phyloP scores from a whole-genome alignment of 2,329 filamentous ascomycete genomes.

The Phyllosticta citribraziliensis region DNA sequence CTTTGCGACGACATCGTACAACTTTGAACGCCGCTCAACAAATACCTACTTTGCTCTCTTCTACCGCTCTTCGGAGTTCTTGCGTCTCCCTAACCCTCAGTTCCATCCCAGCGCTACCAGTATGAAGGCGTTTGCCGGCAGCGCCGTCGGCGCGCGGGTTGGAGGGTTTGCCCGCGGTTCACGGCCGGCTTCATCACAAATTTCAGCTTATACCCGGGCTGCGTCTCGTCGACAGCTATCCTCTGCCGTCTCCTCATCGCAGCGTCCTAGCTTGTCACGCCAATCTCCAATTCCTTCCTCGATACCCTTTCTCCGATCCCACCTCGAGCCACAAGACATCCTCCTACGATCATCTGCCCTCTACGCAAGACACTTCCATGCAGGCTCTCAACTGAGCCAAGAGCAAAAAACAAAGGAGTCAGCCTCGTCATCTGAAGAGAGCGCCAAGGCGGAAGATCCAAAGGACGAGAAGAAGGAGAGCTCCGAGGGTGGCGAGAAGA shows the following conservation, averaged over 20 bases:
- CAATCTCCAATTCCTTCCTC: conserved; percentile 17
- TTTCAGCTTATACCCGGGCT: conserved; percentile 35
- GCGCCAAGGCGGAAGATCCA: conserved; percentile 24
- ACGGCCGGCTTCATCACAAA: conserved; percentile 23
- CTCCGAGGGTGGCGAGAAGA: conserved; percentile 21
- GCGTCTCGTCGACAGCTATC: conserved; percentile 40
- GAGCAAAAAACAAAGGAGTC: conserved; percentile 22
- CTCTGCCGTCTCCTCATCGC: conserved; percentile 17
- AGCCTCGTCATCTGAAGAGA: conserved; percentile 14
- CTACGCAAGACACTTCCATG: conserved; percentile 36
- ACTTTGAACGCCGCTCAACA: background rate
- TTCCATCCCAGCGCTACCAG: conserved; percentile 17
- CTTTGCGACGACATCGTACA: background rate
- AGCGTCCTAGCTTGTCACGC: conserved; percentile 15
- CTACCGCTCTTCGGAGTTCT: background rate
- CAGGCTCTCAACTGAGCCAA: conserved; percentile 24
- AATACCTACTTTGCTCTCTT: background rate
- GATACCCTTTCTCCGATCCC: conserved; percentile 32
- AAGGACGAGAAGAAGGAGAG: conserved; percentile 30
- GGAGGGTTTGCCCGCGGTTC: conserved; percentile 27
- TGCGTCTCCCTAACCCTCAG: background rate
- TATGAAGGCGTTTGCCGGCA: conserved; percentile 36
- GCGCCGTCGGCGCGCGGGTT: conserved; percentile 31
- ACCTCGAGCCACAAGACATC: conserved; percentile 29
- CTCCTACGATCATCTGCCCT: conserved; percentile 33